Evolutionary conservation across 495 filamentous ascomycete species (phyloP), one percentile per base, ranked within the genome.

Genomic region (Evansstolkia leycettana): DNA sequence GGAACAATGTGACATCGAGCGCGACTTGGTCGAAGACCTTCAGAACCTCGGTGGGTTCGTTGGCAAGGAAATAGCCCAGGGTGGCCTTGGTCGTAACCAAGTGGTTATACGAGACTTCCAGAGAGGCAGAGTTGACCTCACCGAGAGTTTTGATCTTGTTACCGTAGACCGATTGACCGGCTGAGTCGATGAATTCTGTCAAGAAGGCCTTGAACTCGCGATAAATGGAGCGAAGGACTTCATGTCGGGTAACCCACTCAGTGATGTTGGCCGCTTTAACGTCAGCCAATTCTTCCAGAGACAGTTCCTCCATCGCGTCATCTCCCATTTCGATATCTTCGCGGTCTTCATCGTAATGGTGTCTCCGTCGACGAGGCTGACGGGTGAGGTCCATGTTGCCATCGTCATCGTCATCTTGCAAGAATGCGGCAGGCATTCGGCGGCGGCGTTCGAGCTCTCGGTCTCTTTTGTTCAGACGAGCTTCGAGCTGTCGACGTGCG

Each of bases 1-100:
- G 82, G 41, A 95, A 78, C 9, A 96, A 70, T 0, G 87, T 88
- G 18, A 88, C 86, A 36, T 96, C 89, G 69, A 96, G 87, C 23
- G 92, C 92, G 2, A 94, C 90, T 40, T 94, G 80, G 49, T 99
- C 92, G 49, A 99, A 96, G 30, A 96, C 81, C 57, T 90, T 89
- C 41, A 99, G 72, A 40, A 94, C 79, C 53, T 94, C 88, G 28
- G 84, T 75, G 0, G 92, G 92, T 7, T 90, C 84, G 51, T 96
- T 99, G 45, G 89, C 92, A 19, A 96, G 69, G 68, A 95, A 99
- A 55, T 94, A 94, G 11, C 86, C 89, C n/a, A 99, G 69, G 17
- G 85, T 87, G n/a, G 92, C 89, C 61, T 93, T 96, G 27, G 81
- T 80, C 23, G 78, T 72, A 12, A 83, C 75, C 26, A 99, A 67